Base-by-base conservation (phyloP, 2,329 filamentous ascomycete genomes). In the Talaromyces sp. region DNA sequence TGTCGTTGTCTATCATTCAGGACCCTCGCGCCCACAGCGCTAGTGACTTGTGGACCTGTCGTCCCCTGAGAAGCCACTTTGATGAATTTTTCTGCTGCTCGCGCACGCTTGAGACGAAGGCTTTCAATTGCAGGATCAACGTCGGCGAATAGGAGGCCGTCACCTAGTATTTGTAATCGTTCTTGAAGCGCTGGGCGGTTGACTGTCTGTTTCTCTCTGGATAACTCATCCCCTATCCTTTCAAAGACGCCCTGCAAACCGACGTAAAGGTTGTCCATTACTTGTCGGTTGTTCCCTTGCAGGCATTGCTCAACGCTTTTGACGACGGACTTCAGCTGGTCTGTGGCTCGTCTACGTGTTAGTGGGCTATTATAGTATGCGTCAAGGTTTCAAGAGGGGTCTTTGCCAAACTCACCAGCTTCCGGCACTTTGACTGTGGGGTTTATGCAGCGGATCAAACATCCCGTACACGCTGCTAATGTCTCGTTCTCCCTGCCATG, bases 401-500 rank as follows among this genome's bases (percentile, higher is more conserved):
- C 21, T 9, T 14, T 42, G 63, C 66, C 64, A 66, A 44, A 70
- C 70, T 66, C 54, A 73, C 73, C 71, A 68, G 68, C 56, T 33
- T 65, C 63, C 25, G 69, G 64, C 33, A 57, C 62, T 52, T 67
- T 65, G 39, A 68, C 65, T 23, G 67, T 62, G 52, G 73, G 68
- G 67, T 74, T 75, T 52, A 77, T 63, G 66, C 75, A 76, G 63
- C 73, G 72, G 42, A 78, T 65, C 25, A 79, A 67, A 60, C 76
- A 78, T 66, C 73, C 70, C 8, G 77, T 69, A 64, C 73, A 71
- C 40, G 77, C 75, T 59, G 72, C 73, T 58, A 79, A 69, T 18
- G 74, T 78, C 52, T 77, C 71, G 50, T 73, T 72, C 59, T 70
- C 63, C 46, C 69, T 74, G 48, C 5, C 50, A 44, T 61, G 35